These are phyloP conservation scores for Arthrobotrys megalospora DNA, from an alignment of 2,329 filamentous ascomycete genomes.

Conservation along the genomic window DNA sequence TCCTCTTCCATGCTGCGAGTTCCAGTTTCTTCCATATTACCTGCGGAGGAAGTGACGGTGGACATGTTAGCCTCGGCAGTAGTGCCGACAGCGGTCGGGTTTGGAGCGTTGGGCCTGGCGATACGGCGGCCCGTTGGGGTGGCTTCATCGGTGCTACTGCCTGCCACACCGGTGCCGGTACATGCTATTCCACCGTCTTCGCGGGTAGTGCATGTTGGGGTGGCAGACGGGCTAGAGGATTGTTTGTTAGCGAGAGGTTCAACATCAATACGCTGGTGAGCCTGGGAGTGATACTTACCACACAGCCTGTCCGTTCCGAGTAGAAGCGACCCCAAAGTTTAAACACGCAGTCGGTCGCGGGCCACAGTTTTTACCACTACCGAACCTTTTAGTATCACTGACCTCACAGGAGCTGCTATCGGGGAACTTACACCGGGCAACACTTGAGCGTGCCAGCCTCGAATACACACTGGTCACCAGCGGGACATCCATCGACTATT, in stretches of 20 bases:
- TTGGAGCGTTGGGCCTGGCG: background rate
- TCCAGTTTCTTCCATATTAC: background rate
- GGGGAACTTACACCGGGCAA: constrained; percentile 37
- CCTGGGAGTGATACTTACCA: constrained; percentile 17
- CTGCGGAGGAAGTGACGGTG: background rate
- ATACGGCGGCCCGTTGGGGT: background rate
- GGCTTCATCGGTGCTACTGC: background rate
- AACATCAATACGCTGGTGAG: background rate
- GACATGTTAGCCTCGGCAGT: background rate
- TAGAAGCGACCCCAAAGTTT: constrained; percentile 19
- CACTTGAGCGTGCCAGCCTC: constrained; percentile 25
- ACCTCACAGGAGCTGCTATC: no score
- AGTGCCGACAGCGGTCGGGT: background rate
- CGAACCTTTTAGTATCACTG: background rate
- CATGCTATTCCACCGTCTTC: constrained; percentile 39
- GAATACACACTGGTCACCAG: constrained; percentile 43
- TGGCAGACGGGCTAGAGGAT: constrained; percentile 33
- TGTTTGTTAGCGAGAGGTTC: background rate
- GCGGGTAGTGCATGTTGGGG: constrained; percentile 43
- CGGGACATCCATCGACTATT: constrained; percentile 54
- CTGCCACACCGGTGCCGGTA: constrained; percentile 13
- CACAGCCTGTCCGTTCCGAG: constrained; percentile 1
- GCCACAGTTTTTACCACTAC: constrained; percentile 30
- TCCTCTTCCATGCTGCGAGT: background rate
- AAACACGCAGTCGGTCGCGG: constrained; percentile 36